A percentile compares a stretch with the other conserved stretches of the same genome.
Conservation (phyloP, 2,329 filamentous ascomycete species). For the Diplodia scrobiculata region DNA sequence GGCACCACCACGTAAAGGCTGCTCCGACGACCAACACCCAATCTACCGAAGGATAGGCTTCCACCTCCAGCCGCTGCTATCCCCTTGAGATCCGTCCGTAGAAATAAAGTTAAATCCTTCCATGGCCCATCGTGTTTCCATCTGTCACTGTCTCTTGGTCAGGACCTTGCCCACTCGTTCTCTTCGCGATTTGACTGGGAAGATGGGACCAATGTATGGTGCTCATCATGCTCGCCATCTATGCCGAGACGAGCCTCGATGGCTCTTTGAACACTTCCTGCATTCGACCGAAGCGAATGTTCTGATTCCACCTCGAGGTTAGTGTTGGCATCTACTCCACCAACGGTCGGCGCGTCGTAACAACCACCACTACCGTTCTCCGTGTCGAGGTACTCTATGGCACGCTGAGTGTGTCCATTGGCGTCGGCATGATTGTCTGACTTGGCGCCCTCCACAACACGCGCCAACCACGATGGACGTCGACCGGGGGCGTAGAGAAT, state of each 20-base stretch:
- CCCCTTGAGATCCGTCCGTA: neutral
- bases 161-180: slow-evolving; percentile 14
- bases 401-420: neutral
- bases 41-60: neutral
- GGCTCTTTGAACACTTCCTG: slow-evolving; percentile 12
- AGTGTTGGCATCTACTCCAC: neutral
- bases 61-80: neutral
- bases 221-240: slow-evolving; percentile 15
- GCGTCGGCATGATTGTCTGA: neutral
- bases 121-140: neutral
- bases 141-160: neutral
- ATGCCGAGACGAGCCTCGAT: slow-evolving; percentile 8
- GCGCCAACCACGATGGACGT: slow-evolving; percentile 8
- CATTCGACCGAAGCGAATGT: neutral
- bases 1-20: slow-evolving; percentile 1
- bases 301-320: slow-evolving; percentile 1
- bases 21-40: neutral
- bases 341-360: neutral
- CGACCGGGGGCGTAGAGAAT: slow-evolving; percentile 6
- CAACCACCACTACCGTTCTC: slow-evolving; percentile 7
- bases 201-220: slow-evolving; percentile 18
- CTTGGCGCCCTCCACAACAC: neutral
- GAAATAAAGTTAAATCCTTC: neutral
- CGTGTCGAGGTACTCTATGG: neutral
- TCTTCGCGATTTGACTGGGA: neutral